Base-by-base conservation (phyloP, 306 rosid species). In the Begonia peltatifolia region DNA sequence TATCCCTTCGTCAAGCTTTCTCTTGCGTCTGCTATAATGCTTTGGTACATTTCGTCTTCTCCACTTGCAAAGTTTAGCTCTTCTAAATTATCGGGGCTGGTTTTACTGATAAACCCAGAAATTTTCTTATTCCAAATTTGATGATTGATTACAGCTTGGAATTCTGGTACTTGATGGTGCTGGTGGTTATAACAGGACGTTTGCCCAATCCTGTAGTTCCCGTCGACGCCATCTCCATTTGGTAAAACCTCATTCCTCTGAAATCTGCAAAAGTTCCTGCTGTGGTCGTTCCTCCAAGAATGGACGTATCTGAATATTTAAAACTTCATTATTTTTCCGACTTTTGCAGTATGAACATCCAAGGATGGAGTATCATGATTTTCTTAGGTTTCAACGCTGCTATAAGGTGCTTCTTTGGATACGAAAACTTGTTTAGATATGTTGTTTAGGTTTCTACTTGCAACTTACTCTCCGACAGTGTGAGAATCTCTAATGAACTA, bases 401-500 rank as follows among this genome's bases (percentile, higher is more conserved):
- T 9, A 77, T 87, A 60, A 84, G 94, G 94, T 84, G 56, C 10
- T 11, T 49, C 16, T 61, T 58, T 2, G 48, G 16, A 30, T 43
- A 11, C 52, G 9, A 11, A 12, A 6, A 9, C 53, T 9, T 9
- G 10, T 49, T 49, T 2, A 2, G 16, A 49, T 17, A 49, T 15
- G 8, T 14, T 49, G 16, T 11, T 49, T 14, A 17, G 18, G 6
- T 9, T 13, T 13, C 14, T 0, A 49, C 14, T 13, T 12, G 3
- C 17, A 6, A 9, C 11, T 11, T 49, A 9, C 10, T 49, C 16
- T 14, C 11, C 53, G 50, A 74, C 75, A 87, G 95, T 63, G 93
- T 87, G 69, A 80, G 95, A 68, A 87, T 87, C 13, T 83, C 95
- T 49, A 83, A 83, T 58, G 95, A 87, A 68, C 95, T 87, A 41